Conservation (phyloP, 306 rosid species). For the Hippophae rhamnoides region DNA sequence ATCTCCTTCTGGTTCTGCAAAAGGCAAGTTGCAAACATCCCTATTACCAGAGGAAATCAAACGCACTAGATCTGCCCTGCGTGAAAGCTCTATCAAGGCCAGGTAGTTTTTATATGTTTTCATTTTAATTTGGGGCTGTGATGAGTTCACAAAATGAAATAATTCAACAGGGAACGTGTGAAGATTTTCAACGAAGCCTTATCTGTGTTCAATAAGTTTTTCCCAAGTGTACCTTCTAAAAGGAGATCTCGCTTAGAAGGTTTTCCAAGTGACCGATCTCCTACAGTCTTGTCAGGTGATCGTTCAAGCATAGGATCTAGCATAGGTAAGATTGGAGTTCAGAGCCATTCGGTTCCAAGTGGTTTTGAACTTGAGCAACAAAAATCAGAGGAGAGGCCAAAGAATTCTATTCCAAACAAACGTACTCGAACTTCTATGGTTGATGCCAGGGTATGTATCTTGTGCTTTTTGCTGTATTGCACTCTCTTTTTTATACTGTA, state of each 20-base stretch:
- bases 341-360: constrained; percentile 52
- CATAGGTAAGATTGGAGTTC: constrained; percentile 68
- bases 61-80: constrained; percentile 47
- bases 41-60: constrained; percentile 70
- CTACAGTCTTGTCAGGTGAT: constrained; percentile 51
- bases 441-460: constrained; percentile 64
- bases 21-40: constrained; percentile 59
- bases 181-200: constrained; percentile 72
- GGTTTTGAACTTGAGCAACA: constrained; percentile 83
- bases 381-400: constrained; percentile 72
- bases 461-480: neutral
- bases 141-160: constrained; percentile 27
- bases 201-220: constrained; percentile 62
- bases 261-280: constrained; percentile 62
- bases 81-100: constrained; percentile 51
- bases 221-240: constrained; percentile 71
- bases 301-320: constrained; percentile 61
- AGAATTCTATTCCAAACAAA: constrained; percentile 67
- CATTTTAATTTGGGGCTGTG: constrained; percentile 20
- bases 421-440: constrained; percentile 92
- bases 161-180: constrained; percentile 63
- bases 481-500: neutral
- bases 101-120: constrained; percentile 58
- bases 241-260: constrained; percentile 90
- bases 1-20: constrained; percentile 70